Conservation (phyloP, 768 basidiomycete genomes). For the Amanita subjunquillea region DNA sequence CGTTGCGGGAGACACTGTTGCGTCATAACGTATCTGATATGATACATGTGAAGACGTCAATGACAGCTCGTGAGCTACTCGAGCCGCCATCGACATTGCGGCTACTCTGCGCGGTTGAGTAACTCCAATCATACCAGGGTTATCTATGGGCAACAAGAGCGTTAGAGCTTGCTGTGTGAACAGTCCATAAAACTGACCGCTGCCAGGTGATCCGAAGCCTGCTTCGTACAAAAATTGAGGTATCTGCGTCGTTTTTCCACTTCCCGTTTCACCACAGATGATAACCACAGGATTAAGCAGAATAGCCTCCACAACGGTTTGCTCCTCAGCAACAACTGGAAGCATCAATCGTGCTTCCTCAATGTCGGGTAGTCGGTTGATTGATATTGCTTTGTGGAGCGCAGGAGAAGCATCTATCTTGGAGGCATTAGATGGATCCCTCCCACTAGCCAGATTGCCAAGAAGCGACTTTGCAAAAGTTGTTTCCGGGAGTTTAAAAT, state of each 20-base stretch:
- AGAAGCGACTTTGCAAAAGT: slow-evolving; percentile 38
- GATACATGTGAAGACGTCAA: slow-evolving; percentile 76
- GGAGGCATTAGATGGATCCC: slow-evolving; percentile 10
- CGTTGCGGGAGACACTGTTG: slow-evolving; percentile 81
- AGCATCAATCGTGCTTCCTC: slow-evolving; percentile 69
- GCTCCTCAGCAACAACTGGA: slow-evolving; percentile 90
- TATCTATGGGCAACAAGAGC: slow-evolving; percentile 43
- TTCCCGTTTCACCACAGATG: slow-evolving; percentile 89
- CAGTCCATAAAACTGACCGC: slow-evolving; percentile 40
- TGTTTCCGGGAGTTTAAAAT: slow-evolving; percentile 55
- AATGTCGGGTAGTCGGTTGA: slow-evolving; percentile 60
- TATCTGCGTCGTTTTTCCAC: slow-evolving; percentile 96
- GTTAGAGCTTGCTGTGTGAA: background rate
- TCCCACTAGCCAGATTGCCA: slow-evolving; percentile 17
- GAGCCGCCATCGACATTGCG: slow-evolving; percentile 90
- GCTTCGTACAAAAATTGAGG: slow-evolving; percentile 98
- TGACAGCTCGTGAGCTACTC: slow-evolving; percentile 90
- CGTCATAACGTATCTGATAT: slow-evolving; percentile 96
- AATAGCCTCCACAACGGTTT: slow-evolving; percentile 88
- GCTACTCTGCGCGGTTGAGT: slow-evolving; percentile 98
- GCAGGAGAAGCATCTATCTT: slow-evolving; percentile 6
- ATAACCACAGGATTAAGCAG: slow-evolving; percentile 79
- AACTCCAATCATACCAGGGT: slow-evolving; percentile 95
- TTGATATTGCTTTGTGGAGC: slow-evolving; percentile 29
- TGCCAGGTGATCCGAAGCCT: slow-evolving; percentile 78